These are phyloP conservation scores for Trichoderma afroharzianum DNA, from an alignment of 2,329 filamentous ascomycete genomes.

Conservation along the genomic window DNA sequence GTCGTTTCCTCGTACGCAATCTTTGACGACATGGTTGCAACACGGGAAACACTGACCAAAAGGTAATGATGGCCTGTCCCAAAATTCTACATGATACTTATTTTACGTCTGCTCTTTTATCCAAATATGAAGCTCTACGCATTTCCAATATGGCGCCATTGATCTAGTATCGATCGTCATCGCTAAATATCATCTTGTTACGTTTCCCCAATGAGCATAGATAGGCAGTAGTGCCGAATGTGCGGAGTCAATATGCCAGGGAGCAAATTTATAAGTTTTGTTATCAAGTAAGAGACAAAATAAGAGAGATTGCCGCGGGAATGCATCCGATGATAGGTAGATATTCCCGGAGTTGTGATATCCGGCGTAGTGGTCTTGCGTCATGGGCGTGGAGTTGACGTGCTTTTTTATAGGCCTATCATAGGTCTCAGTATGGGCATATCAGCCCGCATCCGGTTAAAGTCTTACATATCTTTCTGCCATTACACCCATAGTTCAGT, in stretches of 20 bases:
- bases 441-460: background rate
- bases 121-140: too few relatives aligned
- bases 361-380: constrained; percentile 4
- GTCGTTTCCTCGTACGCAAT: background rate
- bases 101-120: background rate
- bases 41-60: background rate
- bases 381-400: constrained; percentile 18
- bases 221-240: background rate
- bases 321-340: background rate
- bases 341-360: background rate
- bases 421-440: background rate
- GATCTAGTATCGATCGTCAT: constrained; percentile 1
- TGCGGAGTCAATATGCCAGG: background rate
- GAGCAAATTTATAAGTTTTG: background rate
- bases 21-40: background rate
- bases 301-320: background rate
- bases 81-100: background rate
- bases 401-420: constrained; percentile 17
- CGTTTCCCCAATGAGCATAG: background rate
- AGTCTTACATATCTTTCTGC: constrained; percentile 1
- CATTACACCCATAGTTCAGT: background rate
- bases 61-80: background rate
- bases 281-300: background rate
- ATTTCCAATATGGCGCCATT: background rate
- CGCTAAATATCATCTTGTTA: background rate